Evolutionary conservation across 768 basidiomycete genomes (phyloP).

Genomic region (Chalciporus pseudorubinellus): DNA sequence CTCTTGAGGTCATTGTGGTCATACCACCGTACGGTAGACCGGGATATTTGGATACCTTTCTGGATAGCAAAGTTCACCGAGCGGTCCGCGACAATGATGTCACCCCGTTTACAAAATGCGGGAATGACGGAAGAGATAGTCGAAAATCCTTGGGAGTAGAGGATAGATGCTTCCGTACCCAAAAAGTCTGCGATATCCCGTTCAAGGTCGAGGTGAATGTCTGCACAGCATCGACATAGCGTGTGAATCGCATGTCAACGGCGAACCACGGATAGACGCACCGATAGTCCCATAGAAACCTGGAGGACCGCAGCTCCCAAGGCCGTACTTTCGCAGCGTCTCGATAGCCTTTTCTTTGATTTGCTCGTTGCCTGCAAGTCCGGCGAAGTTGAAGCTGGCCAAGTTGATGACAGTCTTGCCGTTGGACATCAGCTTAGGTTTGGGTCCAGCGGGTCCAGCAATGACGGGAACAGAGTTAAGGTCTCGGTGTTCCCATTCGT

Average conservation of each 20-base stretch:
- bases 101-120: conserved; percentile 95
- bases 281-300: conserved; percentile 97
- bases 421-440: conserved; percentile 69
- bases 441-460: conserved; percentile 76
- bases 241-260: conserved; percentile 1
- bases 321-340: conserved; percentile 82
- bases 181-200: conserved; percentile 88
- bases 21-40: conserved; percentile 90
- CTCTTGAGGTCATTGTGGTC: conserved; percentile 94
- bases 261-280: conserved; percentile 36
- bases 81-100: conserved; percentile 98
- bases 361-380: conserved; percentile 81
- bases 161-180: conserved; percentile 82
- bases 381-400: conserved; percentile 88
- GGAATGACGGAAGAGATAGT: conserved; percentile 93
- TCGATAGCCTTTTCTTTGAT: conserved; percentile 86
- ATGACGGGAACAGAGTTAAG: conserved; percentile 76
- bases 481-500: conserved; percentile 58
- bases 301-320: conserved; percentile 94
- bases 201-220: conserved; percentile 90
- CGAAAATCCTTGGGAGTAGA: conserved; percentile 92
- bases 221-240: conserved; percentile 37
- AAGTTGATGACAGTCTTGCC: conserved; percentile 83
- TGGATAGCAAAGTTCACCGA: conserved; percentile 94
- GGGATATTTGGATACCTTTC: conserved; percentile 91